A percentile compares a stretch with the other conserved stretches of the same genome.
phyloP scores from a whole-genome alignment of 2,329 filamentous ascomycete species.

The Aciculosporium take region DNA sequence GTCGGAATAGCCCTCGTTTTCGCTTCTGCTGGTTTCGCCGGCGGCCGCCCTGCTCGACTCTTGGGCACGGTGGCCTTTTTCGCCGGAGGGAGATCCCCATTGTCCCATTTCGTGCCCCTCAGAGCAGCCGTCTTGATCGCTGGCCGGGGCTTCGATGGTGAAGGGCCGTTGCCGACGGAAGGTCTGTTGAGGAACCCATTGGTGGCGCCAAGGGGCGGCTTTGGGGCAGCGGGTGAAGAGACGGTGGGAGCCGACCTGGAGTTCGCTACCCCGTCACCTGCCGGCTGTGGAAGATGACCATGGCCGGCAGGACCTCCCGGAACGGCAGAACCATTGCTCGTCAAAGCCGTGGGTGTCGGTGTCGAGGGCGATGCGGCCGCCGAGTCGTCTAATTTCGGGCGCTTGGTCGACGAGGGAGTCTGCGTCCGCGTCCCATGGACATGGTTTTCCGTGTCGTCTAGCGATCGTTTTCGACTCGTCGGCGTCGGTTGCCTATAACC shows the following conservation, averaged over 20 bases:
- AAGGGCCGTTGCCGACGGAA: constrained; percentile 3
- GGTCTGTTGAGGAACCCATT: constrained; percentile 2
- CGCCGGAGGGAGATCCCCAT: constrained; percentile 11
- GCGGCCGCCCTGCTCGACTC: not conserved
- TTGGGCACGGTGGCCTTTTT: constrained; percentile 9
- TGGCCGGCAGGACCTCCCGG: constrained; percentile 15
- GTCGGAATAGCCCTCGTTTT: not conserved
- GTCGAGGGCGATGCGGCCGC: constrained; percentile 14
- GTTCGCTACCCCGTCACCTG: constrained; percentile 4
- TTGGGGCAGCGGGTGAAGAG: not conserved
- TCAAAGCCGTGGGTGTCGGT: constrained; percentile 18
- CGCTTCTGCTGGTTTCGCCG: not conserved
- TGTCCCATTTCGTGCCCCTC: constrained; percentile 25
- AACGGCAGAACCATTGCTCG: constrained; percentile 19
- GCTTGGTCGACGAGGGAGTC: constrained; percentile 18
- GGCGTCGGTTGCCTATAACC: no score
- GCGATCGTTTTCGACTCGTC: constrained; percentile 7
- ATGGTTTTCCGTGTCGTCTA: constrained; percentile 12
- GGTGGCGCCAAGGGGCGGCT: not conserved
- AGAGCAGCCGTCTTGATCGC: constrained; percentile 24
- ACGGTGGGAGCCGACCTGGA: not conserved
- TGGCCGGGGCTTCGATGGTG: constrained; percentile 9
- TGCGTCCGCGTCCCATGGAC: constrained; percentile 8
- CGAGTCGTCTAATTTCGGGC: constrained; percentile 17
- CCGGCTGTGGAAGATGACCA: constrained; percentile 8